Conservation (phyloP, 2,329 filamentous ascomycete species). For the Trichoderma atrobrunneum region DNA sequence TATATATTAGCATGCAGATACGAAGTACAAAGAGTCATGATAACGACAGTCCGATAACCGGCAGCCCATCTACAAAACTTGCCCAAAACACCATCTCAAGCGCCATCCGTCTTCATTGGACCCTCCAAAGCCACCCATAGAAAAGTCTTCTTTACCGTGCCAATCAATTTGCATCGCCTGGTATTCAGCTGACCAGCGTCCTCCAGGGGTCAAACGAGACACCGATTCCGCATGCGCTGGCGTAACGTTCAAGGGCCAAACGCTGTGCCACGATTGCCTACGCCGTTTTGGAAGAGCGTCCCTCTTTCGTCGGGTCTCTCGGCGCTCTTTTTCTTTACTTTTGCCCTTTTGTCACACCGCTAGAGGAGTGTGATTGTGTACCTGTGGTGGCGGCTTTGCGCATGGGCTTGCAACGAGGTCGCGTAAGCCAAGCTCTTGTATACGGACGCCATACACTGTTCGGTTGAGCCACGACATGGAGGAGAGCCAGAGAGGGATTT, state of each 20-base stretch:
- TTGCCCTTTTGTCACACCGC: constrained; percentile 17
- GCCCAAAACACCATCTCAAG: neutral
- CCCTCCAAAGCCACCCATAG: neutral
- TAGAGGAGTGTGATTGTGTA: neutral
- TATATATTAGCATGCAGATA: neutral
- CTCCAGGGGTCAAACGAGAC: neutral
- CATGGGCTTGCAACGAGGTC: constrained; percentile 1
- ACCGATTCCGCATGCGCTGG: neutral
- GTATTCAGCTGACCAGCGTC: neutral
- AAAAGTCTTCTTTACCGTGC: neutral
- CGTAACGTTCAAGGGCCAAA: neutral
- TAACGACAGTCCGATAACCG: neutral
- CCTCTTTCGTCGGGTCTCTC: neutral
- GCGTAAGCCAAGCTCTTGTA: constrained; percentile 8
- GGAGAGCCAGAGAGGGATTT: neutral
- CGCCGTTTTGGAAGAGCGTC: neutral
- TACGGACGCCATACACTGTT: neutral
- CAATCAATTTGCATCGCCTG: neutral
- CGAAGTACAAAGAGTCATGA: neutral
- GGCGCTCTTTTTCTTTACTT: neutral
- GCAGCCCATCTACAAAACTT: neutral
- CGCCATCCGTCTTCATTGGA: neutral
- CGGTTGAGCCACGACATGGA: neutral
- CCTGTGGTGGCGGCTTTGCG: neutral
- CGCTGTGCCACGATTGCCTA: neutral